Evolutionary conservation across 257 asterid genomes (phyloP), one percentile per base, ranked within the genome.

Genomic region (Penstemon eatonii): DNA sequence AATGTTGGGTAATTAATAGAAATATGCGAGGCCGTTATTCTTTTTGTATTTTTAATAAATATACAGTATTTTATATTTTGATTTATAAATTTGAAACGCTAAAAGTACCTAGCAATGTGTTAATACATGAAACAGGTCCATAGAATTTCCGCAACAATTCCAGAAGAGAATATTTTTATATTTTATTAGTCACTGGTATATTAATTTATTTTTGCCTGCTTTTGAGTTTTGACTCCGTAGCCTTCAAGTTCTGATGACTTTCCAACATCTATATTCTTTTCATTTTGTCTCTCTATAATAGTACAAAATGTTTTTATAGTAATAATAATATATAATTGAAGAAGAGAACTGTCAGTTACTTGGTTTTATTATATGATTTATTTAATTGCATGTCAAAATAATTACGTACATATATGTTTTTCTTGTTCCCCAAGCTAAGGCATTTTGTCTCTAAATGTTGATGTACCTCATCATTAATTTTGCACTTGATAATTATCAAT

Each of bases 371-470:
- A 25, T 25, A 25, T 58, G 3, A 4, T 8, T 9, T 39, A 43
- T 54, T 72, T 56, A 19, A 50, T 72, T 47, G 71, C 66, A 45
- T 46, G 60, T 68, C 69, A 54, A 72, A 64, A 55, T 43, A 63
- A 63, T 63, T 46, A 46, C 47, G 43, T 42, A 13, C 54, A 5
- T 3, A 33, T 4, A 0, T 15, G 5, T 19, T 53, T 5, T 9
- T 60, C 51, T 60, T 59, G 64, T 67, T 36, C 63, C 55, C 63
- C 71, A 54, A 67, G 33, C 33, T 42, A n/a, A 57, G 18, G 36
- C 69, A 19, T 40, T 47, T 57, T 41, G 41, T 9, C 15, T 56
- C 53, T 9, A 15, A n/a, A 56, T 3, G 43, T 37, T 11, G 56
- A 65, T 46, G 49, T 13, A 11, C 38, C 19, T n/a, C 7, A 9